Percentiles rank a stretch among this genome's conserved stretches.
phyloP scores from a whole-genome alignment of 164 flowering plant species.

The Pachysandra terminalis region DNA sequence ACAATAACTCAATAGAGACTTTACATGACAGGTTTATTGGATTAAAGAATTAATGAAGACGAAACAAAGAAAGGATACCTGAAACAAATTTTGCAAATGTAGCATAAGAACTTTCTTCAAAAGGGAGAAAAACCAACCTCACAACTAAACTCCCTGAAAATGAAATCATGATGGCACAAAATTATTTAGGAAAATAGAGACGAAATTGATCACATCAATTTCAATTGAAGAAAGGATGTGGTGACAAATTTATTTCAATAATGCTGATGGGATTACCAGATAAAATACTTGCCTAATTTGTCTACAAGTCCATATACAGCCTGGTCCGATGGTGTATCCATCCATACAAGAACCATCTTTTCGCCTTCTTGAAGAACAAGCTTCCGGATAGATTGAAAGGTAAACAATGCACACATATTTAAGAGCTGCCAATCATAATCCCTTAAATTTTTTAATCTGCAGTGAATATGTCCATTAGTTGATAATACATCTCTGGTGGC shows the following conservation, averaged over 20 bases:
- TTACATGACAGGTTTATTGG: no score
- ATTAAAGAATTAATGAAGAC: no score
- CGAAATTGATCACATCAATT: not conserved
- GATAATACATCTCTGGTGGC: not conserved
- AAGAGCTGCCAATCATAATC: constrained; percentile 59
- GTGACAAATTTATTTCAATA: no score
- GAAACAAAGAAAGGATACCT: constrained; percentile 47
- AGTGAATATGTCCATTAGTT: not conserved
- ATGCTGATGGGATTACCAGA: not conserved
- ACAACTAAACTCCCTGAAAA: constrained; percentile 92
- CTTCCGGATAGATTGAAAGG: constrained; percentile 75
- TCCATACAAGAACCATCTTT: constrained; percentile 86
- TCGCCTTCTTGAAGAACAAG: constrained; percentile 96
- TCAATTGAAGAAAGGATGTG: not conserved
- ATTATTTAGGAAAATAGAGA: not conserved
- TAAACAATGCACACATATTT: constrained; percentile 70
- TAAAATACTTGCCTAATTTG: constrained; percentile 60
- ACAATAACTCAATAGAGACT: no score
- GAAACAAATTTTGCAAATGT: constrained; percentile 92
- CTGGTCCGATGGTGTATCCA: constrained; percentile 90
- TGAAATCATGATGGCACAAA: not conserved
- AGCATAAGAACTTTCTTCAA: constrained; percentile 92
- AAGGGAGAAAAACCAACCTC: constrained; percentile 91
- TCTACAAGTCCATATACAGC: constrained; percentile 98
- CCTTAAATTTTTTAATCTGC: constrained; percentile 49